These are phyloP conservation scores for Triticum turgidum DNA, from an alignment of 176 grass and related monocot species.

Conservation along the genomic window DNA sequence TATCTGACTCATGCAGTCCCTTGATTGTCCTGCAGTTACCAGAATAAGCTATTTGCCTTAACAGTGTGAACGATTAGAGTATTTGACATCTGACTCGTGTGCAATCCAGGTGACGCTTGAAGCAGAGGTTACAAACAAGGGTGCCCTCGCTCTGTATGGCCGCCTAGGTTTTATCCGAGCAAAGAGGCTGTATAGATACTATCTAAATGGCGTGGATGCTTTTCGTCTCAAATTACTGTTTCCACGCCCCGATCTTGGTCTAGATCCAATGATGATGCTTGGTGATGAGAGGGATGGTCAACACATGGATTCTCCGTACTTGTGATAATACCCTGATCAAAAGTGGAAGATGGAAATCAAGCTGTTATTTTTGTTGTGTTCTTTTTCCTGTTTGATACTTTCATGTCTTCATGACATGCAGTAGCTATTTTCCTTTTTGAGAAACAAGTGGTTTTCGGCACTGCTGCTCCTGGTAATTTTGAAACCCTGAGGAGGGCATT, in stretches of 20 bases:
- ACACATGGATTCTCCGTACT: constrained; percentile 52
- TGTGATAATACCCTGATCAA: constrained; percentile 24
- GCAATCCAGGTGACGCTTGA: constrained; percentile 80
- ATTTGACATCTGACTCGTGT: not conserved
- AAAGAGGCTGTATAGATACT: constrained; percentile 93
- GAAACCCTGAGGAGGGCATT: too few relatives aligned
- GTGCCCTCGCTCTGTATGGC: constrained; percentile 83
- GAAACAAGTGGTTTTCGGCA: not conserved
- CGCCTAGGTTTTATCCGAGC: constrained; percentile 90
- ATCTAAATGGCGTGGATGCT: constrained; percentile 91
- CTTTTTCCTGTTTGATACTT: not conserved
- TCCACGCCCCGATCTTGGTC: constrained; percentile 45
- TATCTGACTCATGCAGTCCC: not conserved
- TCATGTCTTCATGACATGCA: not conserved
- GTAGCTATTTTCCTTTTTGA: not conserved
- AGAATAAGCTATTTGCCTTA: not conserved
- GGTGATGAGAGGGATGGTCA: constrained; percentile 31
- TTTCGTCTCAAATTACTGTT: constrained; percentile 91
- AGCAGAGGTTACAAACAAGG: constrained; percentile 95
- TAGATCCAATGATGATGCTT: constrained; percentile 20
- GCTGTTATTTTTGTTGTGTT: not conserved
- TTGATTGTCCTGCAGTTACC: not conserved
- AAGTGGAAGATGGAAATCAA: not conserved
- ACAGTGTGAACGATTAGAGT: not conserved
- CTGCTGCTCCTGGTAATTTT: too few relatives aligned